phyloP scores from a whole-genome alignment of 768 basidiomycete species.

The Leccinum ochraceum region DNA sequence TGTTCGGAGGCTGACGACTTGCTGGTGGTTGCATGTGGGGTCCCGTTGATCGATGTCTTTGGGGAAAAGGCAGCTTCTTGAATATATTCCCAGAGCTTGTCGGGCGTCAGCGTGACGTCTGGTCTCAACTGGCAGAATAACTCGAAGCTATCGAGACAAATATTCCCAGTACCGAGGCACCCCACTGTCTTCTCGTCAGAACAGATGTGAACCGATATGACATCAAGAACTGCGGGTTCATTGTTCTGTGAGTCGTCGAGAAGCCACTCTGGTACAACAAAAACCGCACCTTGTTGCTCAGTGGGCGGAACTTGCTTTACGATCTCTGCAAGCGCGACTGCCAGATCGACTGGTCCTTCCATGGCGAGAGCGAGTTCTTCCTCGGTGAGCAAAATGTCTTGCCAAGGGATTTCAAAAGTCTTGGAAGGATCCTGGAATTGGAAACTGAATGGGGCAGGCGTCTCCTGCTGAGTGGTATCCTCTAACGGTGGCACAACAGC shows the following conservation, averaged over 20 bases:
- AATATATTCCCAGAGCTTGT: neutral
- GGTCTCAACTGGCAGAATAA: too few relatives aligned
- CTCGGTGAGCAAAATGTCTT: neutral
- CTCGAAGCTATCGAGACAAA: neutral
- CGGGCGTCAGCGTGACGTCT: too few relatives aligned
- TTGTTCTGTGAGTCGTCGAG: too few relatives aligned
- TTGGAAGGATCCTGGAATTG: neutral
- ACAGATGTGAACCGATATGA: neutral
- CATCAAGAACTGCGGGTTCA: too few relatives aligned
- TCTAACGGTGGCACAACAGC: neutral
- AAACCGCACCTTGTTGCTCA: neutral
- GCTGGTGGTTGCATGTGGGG: neutral
- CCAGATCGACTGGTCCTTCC: neutral
- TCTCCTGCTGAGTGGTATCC: neutral
- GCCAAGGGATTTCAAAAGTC: neutral
- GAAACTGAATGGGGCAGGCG: neutral
- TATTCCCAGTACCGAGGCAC: neutral
- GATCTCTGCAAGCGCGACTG: neutral
- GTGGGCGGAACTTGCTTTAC: too few relatives aligned
- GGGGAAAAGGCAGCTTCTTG: too few relatives aligned
- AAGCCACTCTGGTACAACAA: too few relatives aligned
- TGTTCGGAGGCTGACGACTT: neutral
- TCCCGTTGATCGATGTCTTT: neutral
- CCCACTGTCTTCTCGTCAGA: fast-evolving
- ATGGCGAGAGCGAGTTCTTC: neutral